Evolutionary conservation across 768 basidiomycete species (phyloP).

Genomic region (Suillus occidentalis): DNA sequence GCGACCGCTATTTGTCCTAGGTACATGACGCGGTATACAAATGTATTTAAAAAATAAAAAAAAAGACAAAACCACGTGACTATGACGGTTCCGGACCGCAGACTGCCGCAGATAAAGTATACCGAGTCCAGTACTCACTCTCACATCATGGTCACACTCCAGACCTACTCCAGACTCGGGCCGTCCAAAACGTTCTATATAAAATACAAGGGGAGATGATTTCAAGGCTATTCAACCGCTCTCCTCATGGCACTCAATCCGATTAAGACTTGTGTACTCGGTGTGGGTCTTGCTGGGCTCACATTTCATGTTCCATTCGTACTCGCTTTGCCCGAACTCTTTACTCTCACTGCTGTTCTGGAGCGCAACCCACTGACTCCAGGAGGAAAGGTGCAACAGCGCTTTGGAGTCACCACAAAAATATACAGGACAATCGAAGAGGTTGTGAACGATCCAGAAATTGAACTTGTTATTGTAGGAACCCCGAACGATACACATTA

Average conservation of each 20-base stretch:
- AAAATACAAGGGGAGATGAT: conserved; percentile 1
- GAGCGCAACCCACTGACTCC: conserved; percentile 64
- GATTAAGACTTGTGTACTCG: conserved; percentile 71
- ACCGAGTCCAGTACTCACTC: background rate
- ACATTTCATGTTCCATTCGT: conserved; percentile 85
- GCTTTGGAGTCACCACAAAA: conserved; percentile 57
- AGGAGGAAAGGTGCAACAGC: conserved; percentile 63
- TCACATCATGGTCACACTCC: conserved; percentile 11
- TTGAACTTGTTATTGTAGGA: conserved; percentile 68
- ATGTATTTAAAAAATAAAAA: too few species aligned
- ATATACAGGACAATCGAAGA: conserved; percentile 62
- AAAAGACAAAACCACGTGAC: background rate
- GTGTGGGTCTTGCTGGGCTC: conserved; percentile 72
- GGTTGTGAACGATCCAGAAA: conserved; percentile 58
- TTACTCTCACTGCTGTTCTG: conserved; percentile 72
- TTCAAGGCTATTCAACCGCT: background rate
- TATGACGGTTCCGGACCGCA: background rate
- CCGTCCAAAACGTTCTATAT: conserved; percentile 9
- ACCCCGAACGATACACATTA: conserved; percentile 80
- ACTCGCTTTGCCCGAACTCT: conserved; percentile 66
- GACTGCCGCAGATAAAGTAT: background rate
- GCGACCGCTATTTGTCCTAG: too few species aligned
- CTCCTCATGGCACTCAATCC: conserved; percentile 34
- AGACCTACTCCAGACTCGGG: conserved; percentile 5
- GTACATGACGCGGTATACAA: too few species aligned